These are phyloP conservation scores for Tylopilus sp. DNA, from an alignment of 1,284 basidiomycete genomes.

Conservation along the genomic window DNA sequence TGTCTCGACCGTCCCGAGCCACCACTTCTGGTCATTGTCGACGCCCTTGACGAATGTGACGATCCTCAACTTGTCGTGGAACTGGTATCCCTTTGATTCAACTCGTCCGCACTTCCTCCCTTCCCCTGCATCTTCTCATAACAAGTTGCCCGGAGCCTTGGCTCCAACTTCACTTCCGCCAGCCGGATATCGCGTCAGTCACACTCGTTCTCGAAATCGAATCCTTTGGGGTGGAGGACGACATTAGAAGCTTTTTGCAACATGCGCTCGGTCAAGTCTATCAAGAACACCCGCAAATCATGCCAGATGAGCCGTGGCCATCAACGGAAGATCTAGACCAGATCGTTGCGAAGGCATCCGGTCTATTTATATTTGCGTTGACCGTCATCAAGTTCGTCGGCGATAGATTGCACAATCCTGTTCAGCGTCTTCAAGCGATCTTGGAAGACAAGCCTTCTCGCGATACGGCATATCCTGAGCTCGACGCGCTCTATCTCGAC, in stretches of 20 bases:
- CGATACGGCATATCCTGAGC: slow-evolving; percentile 18
- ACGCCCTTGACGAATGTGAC: slow-evolving; percentile 40
- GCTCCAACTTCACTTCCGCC: slow-evolving; percentile 23
- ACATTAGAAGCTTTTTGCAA: slow-evolving; percentile 29
- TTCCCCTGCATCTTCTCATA: slow-evolving; percentile 25
- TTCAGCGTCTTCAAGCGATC: slow-evolving; percentile 21
- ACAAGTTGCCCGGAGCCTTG: slow-evolving; percentile 29
- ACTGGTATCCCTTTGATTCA: slow-evolving; percentile 17
- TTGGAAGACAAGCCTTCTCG: slow-evolving; percentile 14
- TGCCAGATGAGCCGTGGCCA: slow-evolving; percentile 26
- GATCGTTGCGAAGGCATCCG: slow-evolving; percentile 26
- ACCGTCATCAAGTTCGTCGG: slow-evolving; percentile 38
- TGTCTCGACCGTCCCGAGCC: too few species aligned
- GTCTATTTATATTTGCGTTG: slow-evolving; percentile 39
- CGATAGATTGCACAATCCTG: slow-evolving; percentile 18
- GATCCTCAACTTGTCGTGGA: slow-evolving; percentile 23
- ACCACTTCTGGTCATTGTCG: too few species aligned
- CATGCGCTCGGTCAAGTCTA: slow-evolving; percentile 11
- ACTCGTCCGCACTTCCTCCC: slow-evolving; percentile 12
- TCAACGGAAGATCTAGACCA: slow-evolving; percentile 20
- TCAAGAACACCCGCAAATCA: slow-evolving; percentile 16
- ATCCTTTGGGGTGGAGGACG: slow-evolving; percentile 23
- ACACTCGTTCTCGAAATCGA: slow-evolving; percentile 24
- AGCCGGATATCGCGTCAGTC: slow-evolving; percentile 9
- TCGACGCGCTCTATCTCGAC: slow-evolving; percentile 26